These are phyloP conservation scores for Papiliotrema terrestris DNA, from an alignment of 1,284 basidiomycete genomes.

Conservation along the genomic window DNA sequence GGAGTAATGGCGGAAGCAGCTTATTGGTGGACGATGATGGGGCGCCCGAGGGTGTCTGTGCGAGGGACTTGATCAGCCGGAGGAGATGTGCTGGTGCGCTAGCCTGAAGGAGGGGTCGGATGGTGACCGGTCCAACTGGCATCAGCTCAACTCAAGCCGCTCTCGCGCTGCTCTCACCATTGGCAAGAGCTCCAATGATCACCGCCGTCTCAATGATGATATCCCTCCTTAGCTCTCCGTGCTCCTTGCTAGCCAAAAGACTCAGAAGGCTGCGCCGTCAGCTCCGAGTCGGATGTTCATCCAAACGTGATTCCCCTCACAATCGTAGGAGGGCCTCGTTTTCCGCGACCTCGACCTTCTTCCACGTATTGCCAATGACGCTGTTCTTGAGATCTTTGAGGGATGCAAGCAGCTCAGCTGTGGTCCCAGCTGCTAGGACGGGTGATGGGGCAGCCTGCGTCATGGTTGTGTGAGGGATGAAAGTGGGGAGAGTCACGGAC, in stretches of 20 bases:
- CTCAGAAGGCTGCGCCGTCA: constrained; percentile 7
- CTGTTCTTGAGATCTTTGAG: constrained; percentile 48
- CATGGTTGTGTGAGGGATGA: background rate
- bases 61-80: constrained; percentile 14
- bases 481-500: background rate
- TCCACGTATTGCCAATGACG: constrained; percentile 48
- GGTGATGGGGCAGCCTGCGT: background rate
- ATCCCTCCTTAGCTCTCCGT: constrained; percentile 13
- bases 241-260: constrained; percentile 12
- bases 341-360: constrained; percentile 45
- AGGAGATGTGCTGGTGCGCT: constrained; percentile 27
- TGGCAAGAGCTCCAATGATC: constrained; percentile 46
- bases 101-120: constrained; percentile 29
- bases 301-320: constrained; percentile 18
- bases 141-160: background rate
- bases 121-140: constrained; percentile 37
- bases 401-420: constrained; percentile 20
- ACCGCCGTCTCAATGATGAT: constrained; percentile 43
- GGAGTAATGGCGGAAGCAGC: constrained; percentile 27
- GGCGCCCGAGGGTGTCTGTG: background rate
- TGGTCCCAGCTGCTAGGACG: constrained; percentile 1
- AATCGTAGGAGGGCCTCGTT: constrained; percentile 31
- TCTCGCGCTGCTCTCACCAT: constrained; percentile 19
- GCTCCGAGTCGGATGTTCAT: no score
- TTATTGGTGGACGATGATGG: constrained; percentile 3